Base-by-base conservation (phyloP, 1,139 yeast species). In the Tardiomyces digboiensis region DNA sequence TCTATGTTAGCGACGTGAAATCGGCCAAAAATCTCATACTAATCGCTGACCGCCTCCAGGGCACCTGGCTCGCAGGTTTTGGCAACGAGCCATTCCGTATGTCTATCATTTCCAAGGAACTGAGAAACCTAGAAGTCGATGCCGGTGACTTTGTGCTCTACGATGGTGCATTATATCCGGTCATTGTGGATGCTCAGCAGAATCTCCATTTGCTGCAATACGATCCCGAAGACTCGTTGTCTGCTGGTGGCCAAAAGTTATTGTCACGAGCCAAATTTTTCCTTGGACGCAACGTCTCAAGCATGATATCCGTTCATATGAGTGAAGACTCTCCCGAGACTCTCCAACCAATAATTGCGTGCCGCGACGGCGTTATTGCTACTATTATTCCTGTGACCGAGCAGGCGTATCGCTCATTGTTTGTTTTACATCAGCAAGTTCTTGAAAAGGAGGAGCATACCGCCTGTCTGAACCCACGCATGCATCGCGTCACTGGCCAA, bases 51-150 rank as follows among this genome's bases (percentile, higher is more conserved):
- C 72, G 87, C 0, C 71, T 80, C 62, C 83, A 85, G 52, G 83
- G 95, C 52, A 70, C 87, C 7, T 80, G 91, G 72, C 71, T 93
- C 46, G 82, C 81, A 21, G 97, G 97, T 1, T 89, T 88, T 64
- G 95, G 89, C 59, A 57, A 94, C 2, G 97, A 91, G 56, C 99
- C 98, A 1, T 89, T 85, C 62, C 70, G 97, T 51, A 80, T 91
- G 82, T 71, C 86, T 21, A 64, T 76, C 51, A 65, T 93, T 44
- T 91, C 95, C 7, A 84, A 83, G 56, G 95, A 89, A 59, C 70
- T 77, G 36, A 74, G 77, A 26, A 64, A 72, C 16, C 66, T 83
- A 38, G 83, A 80, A 54, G 83, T 84, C 1, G 58, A 68, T 23
- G 56, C 72, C 16, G 75, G 83, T 2, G 97, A 88, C 50, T 86